Evolutionary conservation across 495 filamentous ascomycete genomes (phyloP).

Genomic region (Hypomontagnella submonticulosa): DNA sequence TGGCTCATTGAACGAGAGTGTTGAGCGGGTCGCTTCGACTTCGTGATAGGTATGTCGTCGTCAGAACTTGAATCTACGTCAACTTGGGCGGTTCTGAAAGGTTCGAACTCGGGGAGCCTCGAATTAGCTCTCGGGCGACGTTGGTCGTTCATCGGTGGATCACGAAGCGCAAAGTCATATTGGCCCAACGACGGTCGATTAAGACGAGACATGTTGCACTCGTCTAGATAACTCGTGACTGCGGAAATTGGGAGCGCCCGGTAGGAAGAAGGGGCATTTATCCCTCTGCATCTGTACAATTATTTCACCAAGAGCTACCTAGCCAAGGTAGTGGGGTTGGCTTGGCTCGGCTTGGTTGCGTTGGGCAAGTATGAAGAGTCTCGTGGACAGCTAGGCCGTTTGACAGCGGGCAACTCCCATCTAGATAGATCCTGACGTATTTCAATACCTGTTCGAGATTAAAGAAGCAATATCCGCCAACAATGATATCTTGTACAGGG

Average conservation of each 20-base stretch:
- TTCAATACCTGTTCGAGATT: conserved; percentile 8
- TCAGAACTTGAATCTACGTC: conserved; percentile 57
- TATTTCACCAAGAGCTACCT: conserved; percentile 10
- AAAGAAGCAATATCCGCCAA: conserved; percentile 18
- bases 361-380: conserved; percentile 20
- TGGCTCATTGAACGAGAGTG: conserved; percentile 82
- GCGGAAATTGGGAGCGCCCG: conserved; percentile 13
- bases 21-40: conserved; percentile 46
- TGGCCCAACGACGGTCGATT: conserved; percentile 45
- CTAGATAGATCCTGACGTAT: conserved; percentile 15
- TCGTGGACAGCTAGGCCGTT: conserved; percentile 14
- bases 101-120: conserved; percentile 35
- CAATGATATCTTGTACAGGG: conserved; percentile 2
- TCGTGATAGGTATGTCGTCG: conserved; percentile 52
- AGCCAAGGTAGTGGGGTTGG: conserved; percentile 25
- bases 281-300: conserved; percentile 24
- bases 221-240: conserved; percentile 5
- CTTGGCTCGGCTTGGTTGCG: conserved; percentile 2
- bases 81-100: conserved; percentile 25
- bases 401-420: conserved; percentile 20
- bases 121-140: conserved; percentile 44
- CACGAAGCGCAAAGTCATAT: conserved; percentile 45
- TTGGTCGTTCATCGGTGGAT: conserved; percentile 32
- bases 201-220: conserved; percentile 40
- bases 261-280: conserved; percentile 27